Percentiles rank a stretch among this genome's conserved stretches.
Evolutionary conservation across 192 early-diverging fungal genomes (phyloP).

Genomic region (Rhizophagus clarus): DNA sequence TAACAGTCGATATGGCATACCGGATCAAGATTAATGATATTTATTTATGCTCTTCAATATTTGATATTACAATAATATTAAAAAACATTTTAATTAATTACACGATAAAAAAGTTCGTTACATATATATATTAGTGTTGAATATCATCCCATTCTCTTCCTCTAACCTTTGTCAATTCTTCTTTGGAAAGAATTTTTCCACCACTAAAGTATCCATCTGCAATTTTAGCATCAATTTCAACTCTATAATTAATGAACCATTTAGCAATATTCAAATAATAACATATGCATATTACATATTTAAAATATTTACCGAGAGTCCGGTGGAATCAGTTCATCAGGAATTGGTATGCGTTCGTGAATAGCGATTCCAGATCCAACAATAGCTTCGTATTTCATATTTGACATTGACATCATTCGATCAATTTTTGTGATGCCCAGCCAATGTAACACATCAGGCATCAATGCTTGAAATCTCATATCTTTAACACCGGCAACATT

Average conservation of each 20-base stretch:
- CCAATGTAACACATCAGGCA: slow-evolving; percentile 98
- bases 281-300: not conserved
- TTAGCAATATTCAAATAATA: not conserved
- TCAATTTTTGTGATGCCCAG: slow-evolving; percentile 93
- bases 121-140: slow-evolving; percentile 41
- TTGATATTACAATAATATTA: not conserved
- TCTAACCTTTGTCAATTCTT: slow-evolving; percentile 68
- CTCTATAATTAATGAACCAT: slow-evolving; percentile 35
- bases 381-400: slow-evolving; percentile 90
- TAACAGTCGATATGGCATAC: slow-evolving; percentile 17
- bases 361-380: slow-evolving; percentile 86
- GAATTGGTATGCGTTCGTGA: slow-evolving; percentile 85
- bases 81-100: not conserved
- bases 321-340: slow-evolving; percentile 84
- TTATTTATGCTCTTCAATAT: no score
- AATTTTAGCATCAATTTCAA: slow-evolving; percentile 97
- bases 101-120: not conserved
- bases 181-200: slow-evolving; percentile 56
- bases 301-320: slow-evolving; percentile 61
- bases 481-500: slow-evolving; percentile 91
- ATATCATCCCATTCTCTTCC: slow-evolving; percentile 86
- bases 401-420: slow-evolving; percentile 73
- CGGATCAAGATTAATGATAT: slow-evolving; percentile 2
- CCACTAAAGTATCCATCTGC: slow-evolving; percentile 93
- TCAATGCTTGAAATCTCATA: slow-evolving; percentile 95